Evolutionary conservation across 768 basidiomycete species (phyloP), one percentile per base, ranked within the genome.

Genomic region (Phallus indusiatus): DNA sequence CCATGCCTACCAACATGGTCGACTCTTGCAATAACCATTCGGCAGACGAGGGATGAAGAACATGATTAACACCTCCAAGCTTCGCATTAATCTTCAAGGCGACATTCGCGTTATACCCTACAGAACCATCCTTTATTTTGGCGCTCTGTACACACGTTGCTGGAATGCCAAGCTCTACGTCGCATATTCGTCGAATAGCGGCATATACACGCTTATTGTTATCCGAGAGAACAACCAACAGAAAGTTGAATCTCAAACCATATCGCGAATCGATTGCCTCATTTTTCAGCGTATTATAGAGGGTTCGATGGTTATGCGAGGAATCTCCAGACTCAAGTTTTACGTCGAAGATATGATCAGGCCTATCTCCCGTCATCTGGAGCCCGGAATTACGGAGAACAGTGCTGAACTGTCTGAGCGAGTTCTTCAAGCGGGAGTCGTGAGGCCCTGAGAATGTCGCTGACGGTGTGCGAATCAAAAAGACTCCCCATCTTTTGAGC

Each of bases 1-100:
- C 89, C 62, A 90, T 88, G 0, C 90, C 90, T 2, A 93, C 83
- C 66, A 93, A 72, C 85, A 93, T 92, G 10, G 90, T 91, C 55
- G 77, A 78, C 63, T 77, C 75, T 68, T 79, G 79, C 1, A 69
- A 80, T 51, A 91, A 71, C 88, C 88, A 91, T 37, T 61, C 64
- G 77, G 85, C 81, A 1, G 81, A 78, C 1, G 60, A 64, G 0
- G 73, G 67, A 35, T 85, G 84, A 10, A 90, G 71, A 53, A 77
- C 61, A 69, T 93, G 90, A 63, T 93, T 93, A 20, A 85, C 72
- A 0, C 90, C 90, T 5, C 88, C 88, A 1, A 91, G 81, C 70
- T 93, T 93, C 35, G 83, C 82, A 64, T 93, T 93, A 8, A 89
- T 78, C 65, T 93, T 92, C 57, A 92, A 71, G 0, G 86, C 86